Evolutionary conservation across 1,284 basidiomycete genomes (phyloP).

Genomic region (Ceratobasidium papillatum): DNA sequence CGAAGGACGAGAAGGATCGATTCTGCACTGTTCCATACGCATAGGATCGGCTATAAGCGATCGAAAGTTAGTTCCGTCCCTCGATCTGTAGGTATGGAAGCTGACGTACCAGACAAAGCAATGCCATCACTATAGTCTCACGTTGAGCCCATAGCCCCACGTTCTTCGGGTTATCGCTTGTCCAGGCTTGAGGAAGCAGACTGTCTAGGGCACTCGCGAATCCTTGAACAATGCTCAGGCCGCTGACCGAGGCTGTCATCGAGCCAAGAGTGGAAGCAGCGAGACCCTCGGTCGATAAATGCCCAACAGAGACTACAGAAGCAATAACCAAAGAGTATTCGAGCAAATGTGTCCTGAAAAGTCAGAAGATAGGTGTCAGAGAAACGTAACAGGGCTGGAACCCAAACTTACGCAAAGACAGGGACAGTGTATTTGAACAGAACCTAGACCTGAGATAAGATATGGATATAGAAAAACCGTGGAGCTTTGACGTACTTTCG

Average conservation of each 20-base stretch:
- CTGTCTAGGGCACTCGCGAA: slow-evolving; percentile 88
- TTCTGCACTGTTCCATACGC: slow-evolving; percentile 86
- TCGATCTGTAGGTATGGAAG: neutral
- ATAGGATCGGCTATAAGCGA: slow-evolving; percentile 64
- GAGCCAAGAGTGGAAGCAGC: slow-evolving; percentile 85
- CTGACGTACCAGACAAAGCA: neutral
- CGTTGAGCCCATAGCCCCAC: slow-evolving; percentile 93
- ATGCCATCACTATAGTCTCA: slow-evolving; percentile 73
- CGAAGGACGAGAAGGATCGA: slow-evolving; percentile 76
- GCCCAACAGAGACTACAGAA: slow-evolving; percentile 86
- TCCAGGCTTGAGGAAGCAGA: slow-evolving; percentile 90
- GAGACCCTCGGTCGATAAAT: slow-evolving; percentile 81
- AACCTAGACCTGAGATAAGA: slow-evolving; percentile 4
- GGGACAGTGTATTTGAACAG: slow-evolving; percentile 71
- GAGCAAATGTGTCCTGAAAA: slow-evolving; percentile 69
- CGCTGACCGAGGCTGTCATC: slow-evolving; percentile 79
- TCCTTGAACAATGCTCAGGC: slow-evolving; percentile 80
- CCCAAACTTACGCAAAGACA: slow-evolving; percentile 64
- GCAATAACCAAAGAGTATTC: slow-evolving; percentile 79
- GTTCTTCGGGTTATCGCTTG: slow-evolving; percentile 78
- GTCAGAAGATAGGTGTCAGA: neutral
- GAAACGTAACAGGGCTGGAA: neutral
- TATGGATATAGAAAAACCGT: neutral
- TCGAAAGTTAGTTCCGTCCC: neutral
- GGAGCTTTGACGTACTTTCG: slow-evolving; percentile 4